Evolutionary conservation across 495 filamentous ascomycete genomes (phyloP), one percentile per base, ranked within the genome.

Genomic region (Echria macrotheca): DNA sequence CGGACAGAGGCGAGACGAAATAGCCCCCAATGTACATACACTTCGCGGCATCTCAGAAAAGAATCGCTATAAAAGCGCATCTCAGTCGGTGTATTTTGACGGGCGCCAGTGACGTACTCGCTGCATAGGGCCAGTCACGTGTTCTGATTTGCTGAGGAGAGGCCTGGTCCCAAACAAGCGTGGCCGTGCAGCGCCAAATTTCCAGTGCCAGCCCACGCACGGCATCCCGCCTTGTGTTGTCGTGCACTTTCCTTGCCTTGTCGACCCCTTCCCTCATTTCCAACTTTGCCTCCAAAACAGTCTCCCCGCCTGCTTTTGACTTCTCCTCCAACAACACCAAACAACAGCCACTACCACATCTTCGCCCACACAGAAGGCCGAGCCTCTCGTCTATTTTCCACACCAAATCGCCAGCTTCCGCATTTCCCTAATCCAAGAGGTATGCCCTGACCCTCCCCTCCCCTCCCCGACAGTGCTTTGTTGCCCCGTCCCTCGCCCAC

Each of bases 251-350:
- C 57, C 59, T 59, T 57, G 54, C 59, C 59, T 58, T 64, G 63
- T 33, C 28, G 26, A 32, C 53, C 46, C 60, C 63, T 58, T 58
- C 56, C 61, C 61, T 62, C 64, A 65, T 65, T 66, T 66, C 61
- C 64, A 64, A 64, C 64, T 66, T 57, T 58, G 55, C 64, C 55
- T 50, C 63, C 57, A 62, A 63, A 65, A 64, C 59, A 49, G 47
- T 46, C 53, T 41, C 50, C 48, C 53, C 44, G 41, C 50, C 46
- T 51, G 35, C 49, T 59, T 55, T 40, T 53, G 47, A 42, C 47
- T 49, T 57, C 50, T 52, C 41, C 56, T 60, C 45, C 50, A 63
- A 56, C 60, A 59, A 51, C 62, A 52, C 50, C 31, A 49, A 44
- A 33, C 36, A 51, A 49, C 42, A 39, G 50, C 52, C 50, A 23